Conservation (phyloP, 495 filamentous ascomycete species). For the Chaetomidium leptoderma region DNA sequence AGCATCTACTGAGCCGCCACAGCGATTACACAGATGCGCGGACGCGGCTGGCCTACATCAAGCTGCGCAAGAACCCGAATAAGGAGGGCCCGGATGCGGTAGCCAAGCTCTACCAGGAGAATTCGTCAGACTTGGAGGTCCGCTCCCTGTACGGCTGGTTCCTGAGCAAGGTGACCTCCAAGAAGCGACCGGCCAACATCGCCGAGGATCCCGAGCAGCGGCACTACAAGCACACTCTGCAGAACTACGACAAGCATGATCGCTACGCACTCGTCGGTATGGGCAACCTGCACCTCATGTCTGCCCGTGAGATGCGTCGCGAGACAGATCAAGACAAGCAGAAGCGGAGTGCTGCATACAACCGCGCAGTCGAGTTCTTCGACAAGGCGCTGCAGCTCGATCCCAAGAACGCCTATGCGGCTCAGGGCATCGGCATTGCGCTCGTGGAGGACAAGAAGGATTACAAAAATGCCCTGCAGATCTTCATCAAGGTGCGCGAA, state of each 20-base stretch:
- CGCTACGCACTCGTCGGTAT: conserved; percentile 90
- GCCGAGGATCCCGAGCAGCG: conserved; percentile 86
- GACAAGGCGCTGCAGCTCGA: conserved; percentile 94
- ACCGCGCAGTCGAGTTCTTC: conserved; percentile 93
- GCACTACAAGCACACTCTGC: conserved; percentile 92
- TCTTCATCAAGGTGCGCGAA: conserved; percentile 84
- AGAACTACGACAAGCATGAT: conserved; percentile 94
- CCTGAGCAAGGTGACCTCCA: conserved; percentile 66
- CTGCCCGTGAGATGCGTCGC: conserved; percentile 88
- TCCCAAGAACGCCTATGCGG: conserved; percentile 88
- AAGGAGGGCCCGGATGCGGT: conserved; percentile 84
- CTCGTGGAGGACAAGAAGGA: conserved; percentile 91
- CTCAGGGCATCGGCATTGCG: conserved; percentile 92
- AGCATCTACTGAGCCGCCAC: conserved; percentile 75
- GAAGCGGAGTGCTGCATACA: conserved; percentile 79
- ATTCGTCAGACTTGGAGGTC: conserved; percentile 80
- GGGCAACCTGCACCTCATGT: conserved; percentile 84
- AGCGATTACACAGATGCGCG: conserved; percentile 86
- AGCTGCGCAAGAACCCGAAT: conserved; percentile 72
- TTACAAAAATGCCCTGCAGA: conserved; percentile 68
- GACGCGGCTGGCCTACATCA: conserved; percentile 82
- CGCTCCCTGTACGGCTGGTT: conserved; percentile 93
- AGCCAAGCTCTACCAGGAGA: conserved; percentile 71
- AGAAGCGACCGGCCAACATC: conserved; percentile 72
- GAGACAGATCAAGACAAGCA: conserved; percentile 85